Percentiles rank a stretch among this genome's conserved stretches.
Evolutionary conservation across 345 rosid genomes (phyloP).

Genomic region (Pugionium dolabratum): DNA sequence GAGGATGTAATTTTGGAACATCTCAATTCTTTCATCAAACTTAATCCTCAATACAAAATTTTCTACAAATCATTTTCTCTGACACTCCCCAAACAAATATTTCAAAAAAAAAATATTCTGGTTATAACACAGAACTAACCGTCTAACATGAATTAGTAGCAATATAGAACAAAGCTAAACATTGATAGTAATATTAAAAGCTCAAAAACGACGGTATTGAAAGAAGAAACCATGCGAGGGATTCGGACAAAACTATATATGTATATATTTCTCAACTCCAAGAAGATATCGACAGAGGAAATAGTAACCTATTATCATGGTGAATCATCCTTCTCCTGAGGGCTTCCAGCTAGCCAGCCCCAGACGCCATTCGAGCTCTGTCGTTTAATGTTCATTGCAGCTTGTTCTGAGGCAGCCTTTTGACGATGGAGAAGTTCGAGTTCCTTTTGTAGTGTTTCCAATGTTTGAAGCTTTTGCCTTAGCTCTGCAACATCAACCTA

Average conservation of each 20-base stretch:
- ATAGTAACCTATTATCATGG: conserved; percentile 16
- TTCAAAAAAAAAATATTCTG: conserved; percentile 21
- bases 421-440: conserved; percentile 91
- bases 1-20: not conserved
- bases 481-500: conserved; percentile 98
- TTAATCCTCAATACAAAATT: no score
- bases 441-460: conserved; percentile 86
- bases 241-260: conserved; percentile 13
- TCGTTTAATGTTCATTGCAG: conserved; percentile 65
- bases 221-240: conserved; percentile 13
- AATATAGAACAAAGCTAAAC: no score
- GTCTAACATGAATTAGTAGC: conserved; percentile 15
- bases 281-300: conserved; percentile 3
- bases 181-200: no score
- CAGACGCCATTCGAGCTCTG: conserved; percentile 92
- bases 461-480: conserved; percentile 85
- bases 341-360: conserved; percentile 96
- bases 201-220: conserved; percentile 6
- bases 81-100: not conserved
- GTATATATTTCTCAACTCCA: conserved; percentile 33
- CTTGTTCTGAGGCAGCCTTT: conserved; percentile 94
- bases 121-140: conserved; percentile 19
- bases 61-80: not conserved
- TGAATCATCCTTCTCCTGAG: conserved; percentile 47
- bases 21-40: no score